Evolutionary conservation across 192 early-diverging fungal species (phyloP).

Genomic region (Linnemannia zychae): DNA sequence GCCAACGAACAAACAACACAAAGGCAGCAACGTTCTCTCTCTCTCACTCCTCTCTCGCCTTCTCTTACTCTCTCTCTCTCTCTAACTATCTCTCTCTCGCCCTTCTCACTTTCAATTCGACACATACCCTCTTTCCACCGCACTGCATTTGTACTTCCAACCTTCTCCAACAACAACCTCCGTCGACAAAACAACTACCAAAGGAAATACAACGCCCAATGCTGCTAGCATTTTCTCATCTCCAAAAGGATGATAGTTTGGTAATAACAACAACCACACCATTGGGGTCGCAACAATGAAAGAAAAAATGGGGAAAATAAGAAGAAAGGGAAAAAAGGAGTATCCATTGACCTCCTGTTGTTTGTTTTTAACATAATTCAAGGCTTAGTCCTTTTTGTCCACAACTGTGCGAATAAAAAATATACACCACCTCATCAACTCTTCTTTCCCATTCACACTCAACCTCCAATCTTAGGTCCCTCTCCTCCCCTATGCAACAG

Average conservation of each 20-base stretch:
- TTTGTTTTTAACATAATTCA: too few species aligned
- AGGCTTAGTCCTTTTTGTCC: too few species aligned
- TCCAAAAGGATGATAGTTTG: constrained; percentile 52
- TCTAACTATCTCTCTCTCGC: neutral
- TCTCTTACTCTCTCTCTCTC: neutral
- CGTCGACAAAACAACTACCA: too few species aligned
- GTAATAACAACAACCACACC: constrained; percentile 17
- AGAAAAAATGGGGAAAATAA: too few species aligned
- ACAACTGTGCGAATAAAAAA: too few species aligned
- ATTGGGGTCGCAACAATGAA: too few species aligned
- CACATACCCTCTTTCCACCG: neutral
- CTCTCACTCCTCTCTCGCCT: neutral
- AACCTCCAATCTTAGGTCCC: constrained; percentile 27
- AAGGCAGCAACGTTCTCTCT: neutral
- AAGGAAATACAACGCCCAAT: neutral
- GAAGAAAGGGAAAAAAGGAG: too few species aligned
- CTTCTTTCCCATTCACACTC: neutral
- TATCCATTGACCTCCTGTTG: too few species aligned
- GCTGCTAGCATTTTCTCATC: constrained; percentile 28
- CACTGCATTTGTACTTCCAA: neutral
- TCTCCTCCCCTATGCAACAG: constrained; percentile 40
- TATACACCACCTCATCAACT: too few species aligned
- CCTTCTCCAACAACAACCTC: neutral
- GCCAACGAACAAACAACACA: neutral
- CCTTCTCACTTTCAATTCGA: neutral